Percentiles rank a stretch among this genome's conserved stretches.
Evolutionary conservation across 2,329 filamentous ascomycete species (phyloP).

Genomic region (Scedosporium boydii): DNA sequence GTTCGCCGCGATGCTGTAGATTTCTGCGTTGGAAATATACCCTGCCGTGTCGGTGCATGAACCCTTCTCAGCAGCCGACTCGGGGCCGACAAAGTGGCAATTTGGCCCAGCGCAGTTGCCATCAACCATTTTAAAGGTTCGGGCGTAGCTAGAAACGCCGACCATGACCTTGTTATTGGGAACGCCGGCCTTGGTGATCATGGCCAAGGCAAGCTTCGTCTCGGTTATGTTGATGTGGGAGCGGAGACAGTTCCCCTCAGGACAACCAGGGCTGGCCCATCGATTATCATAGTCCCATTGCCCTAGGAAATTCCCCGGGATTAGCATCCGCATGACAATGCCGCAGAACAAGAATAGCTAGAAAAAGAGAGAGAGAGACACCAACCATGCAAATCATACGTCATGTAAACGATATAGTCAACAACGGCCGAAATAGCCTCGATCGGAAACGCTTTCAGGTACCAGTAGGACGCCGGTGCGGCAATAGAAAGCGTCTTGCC

Average conservation of each 20-base stretch:
- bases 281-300: constrained; percentile 19
- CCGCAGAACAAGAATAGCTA: no score
- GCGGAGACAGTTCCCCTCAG: constrained; percentile 22
- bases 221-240: constrained; percentile 27
- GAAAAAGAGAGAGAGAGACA: no score
- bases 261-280: constrained; percentile 22
- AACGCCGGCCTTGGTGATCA: constrained; percentile 18
- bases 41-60: constrained; percentile 19
- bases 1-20: no score
- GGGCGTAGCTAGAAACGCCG: constrained; percentile 21
- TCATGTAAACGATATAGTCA: no score
- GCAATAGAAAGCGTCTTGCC: no score
- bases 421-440: no score
- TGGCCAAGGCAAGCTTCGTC: constrained; percentile 19
- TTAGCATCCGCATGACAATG: no score
- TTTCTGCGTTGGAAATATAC: constrained; percentile 13
- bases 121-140: constrained; percentile 22
- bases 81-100: constrained; percentile 16
- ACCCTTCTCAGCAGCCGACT: constrained; percentile 15
- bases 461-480: no score
- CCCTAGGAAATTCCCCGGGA: constrained; percentile 18
- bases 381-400: no score
- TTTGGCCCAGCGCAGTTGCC: constrained; percentile 15
- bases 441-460: no score
- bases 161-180: constrained; percentile 19